Evolutionary conservation across 1,139 yeast genomes (phyloP).

Genomic region (Hyphopichia buzzinii): DNA sequence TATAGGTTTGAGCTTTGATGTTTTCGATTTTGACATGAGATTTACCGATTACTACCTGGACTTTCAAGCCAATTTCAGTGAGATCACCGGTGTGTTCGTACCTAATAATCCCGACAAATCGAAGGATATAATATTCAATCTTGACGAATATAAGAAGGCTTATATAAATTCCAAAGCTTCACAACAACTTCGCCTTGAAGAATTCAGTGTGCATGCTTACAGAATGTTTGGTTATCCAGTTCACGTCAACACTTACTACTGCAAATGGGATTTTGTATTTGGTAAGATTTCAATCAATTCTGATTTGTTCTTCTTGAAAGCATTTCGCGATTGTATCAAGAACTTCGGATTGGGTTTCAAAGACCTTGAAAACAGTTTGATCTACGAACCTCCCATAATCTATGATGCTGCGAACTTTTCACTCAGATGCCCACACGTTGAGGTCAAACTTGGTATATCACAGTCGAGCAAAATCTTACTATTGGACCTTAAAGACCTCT

Average conservation of each 20-base stretch:
- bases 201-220: constrained; percentile 75
- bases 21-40: constrained; percentile 72
- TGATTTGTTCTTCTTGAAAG: constrained; percentile 45
- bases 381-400: constrained; percentile 53
- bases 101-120: constrained; percentile 12
- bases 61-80: constrained; percentile 57
- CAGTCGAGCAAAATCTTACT: constrained; percentile 14
- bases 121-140: constrained; percentile 23
- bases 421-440: constrained; percentile 40
- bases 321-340: constrained; percentile 40
- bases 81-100: constrained; percentile 38
- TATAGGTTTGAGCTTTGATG: constrained; percentile 61
- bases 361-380: constrained; percentile 74
- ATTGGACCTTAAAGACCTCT: constrained; percentile 34
- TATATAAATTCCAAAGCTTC: constrained; percentile 13
- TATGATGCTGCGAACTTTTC: constrained; percentile 69
- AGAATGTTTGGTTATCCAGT: constrained; percentile 94
- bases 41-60: constrained; percentile 95
- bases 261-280: constrained; percentile 83
- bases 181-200: constrained; percentile 57
- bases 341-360: constrained; percentile 61
- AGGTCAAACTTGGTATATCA: constrained; percentile 22
- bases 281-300: constrained; percentile 60
- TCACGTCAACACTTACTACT: constrained; percentile 77
- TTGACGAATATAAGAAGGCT: constrained; percentile 21